phyloP scores from a whole-genome alignment of 805 yeast genomes.

The Torulaspora franciscae region DNA sequence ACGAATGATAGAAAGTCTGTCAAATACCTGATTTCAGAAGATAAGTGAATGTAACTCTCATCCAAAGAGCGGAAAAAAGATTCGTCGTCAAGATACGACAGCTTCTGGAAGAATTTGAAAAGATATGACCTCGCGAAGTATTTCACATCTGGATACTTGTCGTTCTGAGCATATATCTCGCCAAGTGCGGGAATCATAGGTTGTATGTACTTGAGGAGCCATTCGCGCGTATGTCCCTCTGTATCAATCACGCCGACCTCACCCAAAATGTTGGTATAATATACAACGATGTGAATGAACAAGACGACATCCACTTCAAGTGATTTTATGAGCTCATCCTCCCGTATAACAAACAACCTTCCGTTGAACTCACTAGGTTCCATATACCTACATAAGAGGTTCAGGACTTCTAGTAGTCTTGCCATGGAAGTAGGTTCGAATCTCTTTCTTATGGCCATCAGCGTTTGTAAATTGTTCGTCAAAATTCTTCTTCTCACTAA shows the following conservation, averaged over 20 bases:
- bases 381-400: conserved; percentile 12
- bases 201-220: conserved; percentile 16
- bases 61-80: conserved; percentile 20
- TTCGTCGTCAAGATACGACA: conserved; percentile 25
- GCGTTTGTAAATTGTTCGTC: conserved; percentile 17
- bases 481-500: conserved; percentile 23
- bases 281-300: conserved; percentile 25
- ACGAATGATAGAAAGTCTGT: conserved; percentile 27
- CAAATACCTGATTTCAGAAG: conserved; percentile 14
- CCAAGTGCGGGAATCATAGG: conserved; percentile 19
- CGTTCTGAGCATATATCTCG: conserved; percentile 17
- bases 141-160: conserved; percentile 19
- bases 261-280: conserved; percentile 18
- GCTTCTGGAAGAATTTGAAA: conserved; percentile 23
- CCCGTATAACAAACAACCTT: conserved; percentile 18
- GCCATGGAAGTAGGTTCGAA: conserved; percentile 16
- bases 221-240: conserved; percentile 8
- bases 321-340: conserved; percentile 14
- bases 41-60: conserved; percentile 17
- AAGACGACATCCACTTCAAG: conserved; percentile 21
- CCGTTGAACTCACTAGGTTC: conserved; percentile 18
- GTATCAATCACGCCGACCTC: conserved; percentile 2
- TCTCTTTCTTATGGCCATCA: conserved; percentile 17
- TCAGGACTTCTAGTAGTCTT: conserved; percentile 26
- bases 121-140: conserved; percentile 21